phyloP scores from a whole-genome alignment of 495 filamentous ascomycete genomes.

The Bacidia rubella region DNA sequence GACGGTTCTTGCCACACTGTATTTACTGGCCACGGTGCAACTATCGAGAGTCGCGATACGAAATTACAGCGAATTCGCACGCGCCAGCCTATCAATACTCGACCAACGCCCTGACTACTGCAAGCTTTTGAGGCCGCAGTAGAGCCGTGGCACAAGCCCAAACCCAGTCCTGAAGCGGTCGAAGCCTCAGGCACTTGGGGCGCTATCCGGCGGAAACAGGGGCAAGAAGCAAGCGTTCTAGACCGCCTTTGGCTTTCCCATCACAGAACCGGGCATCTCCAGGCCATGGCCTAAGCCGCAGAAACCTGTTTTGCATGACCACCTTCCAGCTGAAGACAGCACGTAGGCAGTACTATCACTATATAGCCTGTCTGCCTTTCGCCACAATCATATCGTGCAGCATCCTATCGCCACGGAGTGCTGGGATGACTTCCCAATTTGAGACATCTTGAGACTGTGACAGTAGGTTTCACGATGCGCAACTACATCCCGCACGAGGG shows the following conservation, averaged over 20 bases:
- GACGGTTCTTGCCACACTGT: background rate
- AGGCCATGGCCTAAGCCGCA: background rate
- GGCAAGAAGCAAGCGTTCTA: background rate
- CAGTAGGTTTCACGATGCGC: background rate
- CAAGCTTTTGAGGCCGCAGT: background rate
- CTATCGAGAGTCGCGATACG: background rate
- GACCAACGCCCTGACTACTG: background rate
- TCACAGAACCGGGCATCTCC: background rate
- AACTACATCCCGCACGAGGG: background rate
- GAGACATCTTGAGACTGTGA: background rate
- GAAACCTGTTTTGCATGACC: background rate
- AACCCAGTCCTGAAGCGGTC: background rate
- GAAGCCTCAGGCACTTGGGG: no score
- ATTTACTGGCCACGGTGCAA: background rate
- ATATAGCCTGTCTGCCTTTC: background rate
- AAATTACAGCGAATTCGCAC: background rate
- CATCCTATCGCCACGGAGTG: background rate
- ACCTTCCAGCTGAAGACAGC: background rate
- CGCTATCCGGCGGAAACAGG: background rate
- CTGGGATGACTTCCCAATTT: background rate
- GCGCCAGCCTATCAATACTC: background rate
- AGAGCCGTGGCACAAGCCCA: background rate
- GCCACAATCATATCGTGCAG: background rate
- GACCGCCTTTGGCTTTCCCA: background rate
- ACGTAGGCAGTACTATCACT: background rate